Evolutionary conservation across 768 basidiomycete genomes (phyloP).

Genomic region (Pulveroboletus sp.): DNA sequence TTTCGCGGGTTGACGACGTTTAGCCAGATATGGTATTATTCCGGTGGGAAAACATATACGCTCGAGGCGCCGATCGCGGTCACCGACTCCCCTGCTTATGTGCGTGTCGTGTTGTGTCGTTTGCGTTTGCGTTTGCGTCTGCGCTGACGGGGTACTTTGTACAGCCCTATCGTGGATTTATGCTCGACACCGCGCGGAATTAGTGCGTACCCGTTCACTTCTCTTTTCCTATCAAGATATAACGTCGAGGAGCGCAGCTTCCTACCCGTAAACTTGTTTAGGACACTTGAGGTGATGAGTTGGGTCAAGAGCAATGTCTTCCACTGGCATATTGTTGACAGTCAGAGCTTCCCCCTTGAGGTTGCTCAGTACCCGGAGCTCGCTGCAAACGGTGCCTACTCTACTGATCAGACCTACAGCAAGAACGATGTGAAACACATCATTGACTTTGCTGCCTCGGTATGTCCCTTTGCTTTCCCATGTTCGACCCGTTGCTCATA

Average conservation of each 20-base stretch:
- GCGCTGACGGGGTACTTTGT: not conserved
- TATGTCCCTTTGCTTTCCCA: constrained; percentile 33
- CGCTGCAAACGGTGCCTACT: constrained; percentile 64
- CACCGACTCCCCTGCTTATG: constrained; percentile 45
- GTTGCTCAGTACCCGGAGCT: constrained; percentile 59
- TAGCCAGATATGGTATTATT: constrained; percentile 47
- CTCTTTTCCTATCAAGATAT: not conserved
- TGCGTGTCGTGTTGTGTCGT: constrained; percentile 18
- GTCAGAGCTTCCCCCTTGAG: constrained; percentile 74
- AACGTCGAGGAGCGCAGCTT: constrained; percentile 23
- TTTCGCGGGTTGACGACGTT: constrained; percentile 55
- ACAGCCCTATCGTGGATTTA: constrained; percentile 38
- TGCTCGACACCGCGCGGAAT: constrained; percentile 44
- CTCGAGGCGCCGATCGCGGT: constrained; percentile 39
- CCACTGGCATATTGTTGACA: constrained; percentile 84
- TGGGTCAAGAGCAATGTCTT: constrained; percentile 62
- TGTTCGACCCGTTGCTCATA: not conserved
- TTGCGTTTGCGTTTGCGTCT: too few species aligned
- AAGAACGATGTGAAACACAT: constrained; percentile 53
- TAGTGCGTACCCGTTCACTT: constrained; percentile 25
- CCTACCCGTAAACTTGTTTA: constrained; percentile 34
- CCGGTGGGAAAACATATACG: constrained; percentile 32
- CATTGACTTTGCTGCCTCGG: constrained; percentile 63
- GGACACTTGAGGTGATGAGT: constrained; percentile 50
- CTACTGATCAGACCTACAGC: constrained; percentile 47